Conservation (phyloP, 225 moss, liverwort and hornwort species). For the Pleurozium schreberi region DNA sequence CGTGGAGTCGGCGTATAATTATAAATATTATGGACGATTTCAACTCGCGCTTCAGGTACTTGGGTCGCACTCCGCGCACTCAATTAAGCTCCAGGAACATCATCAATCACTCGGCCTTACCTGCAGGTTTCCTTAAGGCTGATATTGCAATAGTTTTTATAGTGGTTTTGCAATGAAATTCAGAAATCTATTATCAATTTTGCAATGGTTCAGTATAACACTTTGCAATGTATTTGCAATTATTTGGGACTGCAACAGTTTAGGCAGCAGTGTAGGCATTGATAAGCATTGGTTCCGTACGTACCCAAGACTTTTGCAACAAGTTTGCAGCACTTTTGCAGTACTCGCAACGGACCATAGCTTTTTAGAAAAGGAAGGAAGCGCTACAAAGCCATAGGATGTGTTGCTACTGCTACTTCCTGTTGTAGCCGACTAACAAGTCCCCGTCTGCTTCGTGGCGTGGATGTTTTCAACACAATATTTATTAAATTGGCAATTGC, state of each 20-base stretch:
- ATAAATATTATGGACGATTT: constrained; percentile 79
- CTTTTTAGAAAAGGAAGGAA: neutral
- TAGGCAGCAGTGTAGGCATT: neutral
- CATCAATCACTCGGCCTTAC: neutral
- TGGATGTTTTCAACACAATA: neutral
- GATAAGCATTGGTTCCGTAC: neutral
- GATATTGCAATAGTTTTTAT: neutral
- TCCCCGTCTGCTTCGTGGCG: neutral
- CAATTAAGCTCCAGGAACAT: neutral
- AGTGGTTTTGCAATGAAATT: neutral
- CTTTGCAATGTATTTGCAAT: neutral
- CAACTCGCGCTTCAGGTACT: constrained; percentile 72
- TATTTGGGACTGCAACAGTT: neutral
- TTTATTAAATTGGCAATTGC: neutral
- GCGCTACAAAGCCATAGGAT: neutral
- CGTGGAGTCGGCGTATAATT: constrained; percentile 62
- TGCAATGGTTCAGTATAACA: neutral
- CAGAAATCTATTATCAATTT: neutral
- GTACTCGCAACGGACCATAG: neutral
- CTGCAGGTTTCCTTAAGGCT: neutral
- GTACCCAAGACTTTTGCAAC: neutral
- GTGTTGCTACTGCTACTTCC: neutral
- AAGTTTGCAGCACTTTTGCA: neutral
- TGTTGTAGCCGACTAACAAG: neutral
- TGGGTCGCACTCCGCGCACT: neutral